Percentiles rank a stretch among this genome's conserved stretches.
Conservation (phyloP, 177 flowering plant species). For the Vitis hybrid region DNA sequence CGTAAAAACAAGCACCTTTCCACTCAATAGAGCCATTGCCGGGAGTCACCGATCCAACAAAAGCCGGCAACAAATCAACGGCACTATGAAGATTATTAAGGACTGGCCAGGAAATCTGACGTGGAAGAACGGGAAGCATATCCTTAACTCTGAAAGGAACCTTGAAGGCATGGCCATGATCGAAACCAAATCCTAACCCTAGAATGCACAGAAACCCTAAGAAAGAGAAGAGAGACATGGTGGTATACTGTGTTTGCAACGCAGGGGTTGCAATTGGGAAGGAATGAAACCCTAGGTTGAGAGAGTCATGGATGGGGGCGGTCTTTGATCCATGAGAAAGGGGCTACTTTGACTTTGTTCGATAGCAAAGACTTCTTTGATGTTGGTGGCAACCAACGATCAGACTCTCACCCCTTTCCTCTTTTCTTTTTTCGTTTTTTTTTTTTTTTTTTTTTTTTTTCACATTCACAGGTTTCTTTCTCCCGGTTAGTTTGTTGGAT, state of each 20-base stretch:
- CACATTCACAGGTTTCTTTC: too few species aligned
- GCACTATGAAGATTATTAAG: slow-evolving; percentile 28
- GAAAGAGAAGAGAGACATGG: slow-evolving; percentile 18
- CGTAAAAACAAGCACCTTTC: slow-evolving; percentile 92
- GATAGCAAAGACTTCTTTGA: too few species aligned
- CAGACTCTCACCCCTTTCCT: too few species aligned
- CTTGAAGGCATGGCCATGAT: slow-evolving; percentile 53
- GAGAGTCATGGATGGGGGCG: not conserved
- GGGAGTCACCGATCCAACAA: slow-evolving; percentile 80
- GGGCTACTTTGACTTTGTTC: too few species aligned
- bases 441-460: too few species aligned
- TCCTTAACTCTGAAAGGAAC: slow-evolving; percentile 78
- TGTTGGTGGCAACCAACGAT: too few species aligned
- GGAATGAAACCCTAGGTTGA: not conserved
- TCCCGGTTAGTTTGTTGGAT: too few species aligned
- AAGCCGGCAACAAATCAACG: slow-evolving; percentile 80
- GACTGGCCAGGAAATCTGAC: slow-evolving; percentile 75
- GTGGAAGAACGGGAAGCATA: slow-evolving; percentile 87
- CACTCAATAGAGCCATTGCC: slow-evolving; percentile 56
- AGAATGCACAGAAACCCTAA: slow-evolving; percentile 12
- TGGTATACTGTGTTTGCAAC: too few species aligned
- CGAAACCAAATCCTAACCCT: slow-evolving; percentile 34
- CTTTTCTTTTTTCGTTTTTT: too few species aligned
- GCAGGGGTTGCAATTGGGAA: not conserved
- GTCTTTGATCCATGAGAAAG: too few species aligned